These are phyloP conservation scores for Hypholoma sublateritium DNA, from an alignment of 768 basidiomycete species.

Conservation along the genomic window DNA sequence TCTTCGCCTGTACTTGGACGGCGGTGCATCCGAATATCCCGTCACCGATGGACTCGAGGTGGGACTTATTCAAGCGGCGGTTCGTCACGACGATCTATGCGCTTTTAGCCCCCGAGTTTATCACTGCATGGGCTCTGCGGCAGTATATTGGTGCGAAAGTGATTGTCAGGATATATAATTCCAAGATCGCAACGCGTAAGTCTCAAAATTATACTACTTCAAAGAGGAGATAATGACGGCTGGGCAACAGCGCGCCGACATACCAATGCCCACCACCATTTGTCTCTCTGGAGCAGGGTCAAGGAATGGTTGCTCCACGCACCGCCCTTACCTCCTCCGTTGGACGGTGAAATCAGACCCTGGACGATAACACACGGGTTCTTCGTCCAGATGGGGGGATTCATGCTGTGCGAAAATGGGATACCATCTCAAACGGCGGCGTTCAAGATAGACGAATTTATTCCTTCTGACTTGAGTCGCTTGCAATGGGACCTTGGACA, in stretches of 20 bases:
- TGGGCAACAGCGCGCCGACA: no score
- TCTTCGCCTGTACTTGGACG: constrained; percentile 10
- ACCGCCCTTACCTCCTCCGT: no score
- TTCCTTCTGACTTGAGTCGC: constrained; percentile 11
- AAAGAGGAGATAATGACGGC: no score
- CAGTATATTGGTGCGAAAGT: constrained; percentile 16
- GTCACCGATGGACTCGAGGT: not conserved
- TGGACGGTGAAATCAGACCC: not conserved
- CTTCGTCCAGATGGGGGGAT: constrained; percentile 20
- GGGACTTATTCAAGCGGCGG: not conserved
- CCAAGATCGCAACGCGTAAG: no score
- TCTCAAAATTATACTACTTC: no score
- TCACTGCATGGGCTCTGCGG: constrained; percentile 18
- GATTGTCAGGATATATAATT: constrained; percentile 9
- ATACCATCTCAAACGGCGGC: not conserved
- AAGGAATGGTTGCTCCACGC: no score
- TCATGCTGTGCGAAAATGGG: constrained; percentile 21
- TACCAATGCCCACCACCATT: no score
- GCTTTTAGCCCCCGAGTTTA: constrained; percentile 18
- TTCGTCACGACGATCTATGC: constrained; percentile 2
- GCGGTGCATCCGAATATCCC: constrained; percentile 14
- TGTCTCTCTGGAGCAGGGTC: no score
- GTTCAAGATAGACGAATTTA: not conserved
- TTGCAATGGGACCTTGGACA: no score
- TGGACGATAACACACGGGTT: constrained; percentile 18